Evolutionary conservation across 768 basidiomycete species (phyloP).

Genomic region (Coprinopsis marcescibilis): DNA sequence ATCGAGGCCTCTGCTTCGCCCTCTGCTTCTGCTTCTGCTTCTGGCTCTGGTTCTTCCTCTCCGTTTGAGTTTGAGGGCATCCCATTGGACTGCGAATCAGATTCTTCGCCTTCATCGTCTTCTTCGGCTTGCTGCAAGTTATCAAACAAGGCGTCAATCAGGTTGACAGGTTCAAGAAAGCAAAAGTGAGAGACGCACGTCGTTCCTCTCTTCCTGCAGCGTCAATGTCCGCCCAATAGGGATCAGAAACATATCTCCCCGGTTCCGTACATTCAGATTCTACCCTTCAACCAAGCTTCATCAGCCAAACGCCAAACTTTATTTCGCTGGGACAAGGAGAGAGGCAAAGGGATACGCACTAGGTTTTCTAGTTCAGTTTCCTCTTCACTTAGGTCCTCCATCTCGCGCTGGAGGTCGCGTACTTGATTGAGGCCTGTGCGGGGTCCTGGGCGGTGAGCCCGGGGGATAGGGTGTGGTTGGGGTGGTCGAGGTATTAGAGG

Average conservation of each 20-base stretch:
- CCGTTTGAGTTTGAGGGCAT: not conserved
- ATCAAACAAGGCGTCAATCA: not conserved
- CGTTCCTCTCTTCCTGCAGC: constrained; percentile 79
- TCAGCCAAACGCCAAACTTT: not conserved
- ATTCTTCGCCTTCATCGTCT: constrained; percentile 9
- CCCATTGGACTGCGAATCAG: not conserved
- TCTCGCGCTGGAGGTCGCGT: constrained; percentile 68
- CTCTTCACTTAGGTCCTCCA: constrained; percentile 82
- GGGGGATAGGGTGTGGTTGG: constrained; percentile 58
- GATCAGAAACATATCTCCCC: constrained; percentile 62
- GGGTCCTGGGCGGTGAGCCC: constrained; percentile 39
- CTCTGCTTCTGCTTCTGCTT: constrained; percentile 3
- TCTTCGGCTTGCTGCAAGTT: constrained; percentile 3
- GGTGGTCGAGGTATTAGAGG: constrained; percentile 60
- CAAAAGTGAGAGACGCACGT: constrained; percentile 36
- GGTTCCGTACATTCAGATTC: constrained; percentile 56
- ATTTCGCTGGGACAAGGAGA: constrained; percentile 9
- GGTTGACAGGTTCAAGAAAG: not conserved
- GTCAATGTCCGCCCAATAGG: constrained; percentile 72
- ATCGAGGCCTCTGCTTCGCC: constrained; percentile 30
- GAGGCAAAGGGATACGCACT: constrained; percentile 32
- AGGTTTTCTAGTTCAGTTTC: constrained; percentile 76
- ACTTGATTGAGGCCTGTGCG: constrained; percentile 55
- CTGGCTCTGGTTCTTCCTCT: not conserved
- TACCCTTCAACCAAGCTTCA: constrained; percentile 20